Evolutionary conservation across 352 stramenopile species (phyloP).

Genomic region (Phytophthora ramorum): DNA sequence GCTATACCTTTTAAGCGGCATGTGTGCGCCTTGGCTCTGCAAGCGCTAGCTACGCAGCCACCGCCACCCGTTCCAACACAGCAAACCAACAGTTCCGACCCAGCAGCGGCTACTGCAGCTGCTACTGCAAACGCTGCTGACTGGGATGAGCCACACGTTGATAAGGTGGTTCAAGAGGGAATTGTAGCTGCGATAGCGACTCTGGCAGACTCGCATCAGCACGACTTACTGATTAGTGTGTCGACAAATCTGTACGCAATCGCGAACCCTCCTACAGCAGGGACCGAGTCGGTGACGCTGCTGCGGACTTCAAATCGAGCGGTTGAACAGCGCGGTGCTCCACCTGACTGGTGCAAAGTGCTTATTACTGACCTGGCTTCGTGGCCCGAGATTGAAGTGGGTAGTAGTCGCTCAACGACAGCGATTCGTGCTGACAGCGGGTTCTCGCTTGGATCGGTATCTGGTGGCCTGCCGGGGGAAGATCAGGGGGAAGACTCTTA

Average conservation of each 20-base stretch:
- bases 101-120: slow-evolving; percentile 11
- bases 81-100: slow-evolving; percentile 26
- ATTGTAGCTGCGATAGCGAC: slow-evolving; percentile 68
- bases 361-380: slow-evolving; percentile 51
- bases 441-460: slow-evolving; percentile 19
- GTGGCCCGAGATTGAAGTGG: slow-evolving; percentile 57
- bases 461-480: slow-evolving; percentile 21
- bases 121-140: slow-evolving; percentile 17
- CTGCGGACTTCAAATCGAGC: slow-evolving; percentile 38
- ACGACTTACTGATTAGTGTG: slow-evolving; percentile 54
- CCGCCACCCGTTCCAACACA: slow-evolving; percentile 24
- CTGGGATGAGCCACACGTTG: slow-evolving; percentile 52
- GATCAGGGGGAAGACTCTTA: slow-evolving; percentile 44
- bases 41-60: slow-evolving; percentile 57
- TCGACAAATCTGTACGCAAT: slow-evolving; percentile 34
- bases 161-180: slow-evolving; percentile 75
- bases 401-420: slow-evolving; percentile 16
- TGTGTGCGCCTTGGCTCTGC: slow-evolving; percentile 67
- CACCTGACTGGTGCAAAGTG: slow-evolving; percentile 67
- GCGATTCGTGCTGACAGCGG: slow-evolving; percentile 27
- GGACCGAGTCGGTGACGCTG: slow-evolving; percentile 25
- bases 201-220: slow-evolving; percentile 67
- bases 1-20: slow-evolving; percentile 63
- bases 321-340: slow-evolving; percentile 55
- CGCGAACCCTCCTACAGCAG: slow-evolving; percentile 7